Evolutionary conservation across 2,329 filamentous ascomycete genomes (phyloP).

Genomic region (Aspergillus neotritici): DNA sequence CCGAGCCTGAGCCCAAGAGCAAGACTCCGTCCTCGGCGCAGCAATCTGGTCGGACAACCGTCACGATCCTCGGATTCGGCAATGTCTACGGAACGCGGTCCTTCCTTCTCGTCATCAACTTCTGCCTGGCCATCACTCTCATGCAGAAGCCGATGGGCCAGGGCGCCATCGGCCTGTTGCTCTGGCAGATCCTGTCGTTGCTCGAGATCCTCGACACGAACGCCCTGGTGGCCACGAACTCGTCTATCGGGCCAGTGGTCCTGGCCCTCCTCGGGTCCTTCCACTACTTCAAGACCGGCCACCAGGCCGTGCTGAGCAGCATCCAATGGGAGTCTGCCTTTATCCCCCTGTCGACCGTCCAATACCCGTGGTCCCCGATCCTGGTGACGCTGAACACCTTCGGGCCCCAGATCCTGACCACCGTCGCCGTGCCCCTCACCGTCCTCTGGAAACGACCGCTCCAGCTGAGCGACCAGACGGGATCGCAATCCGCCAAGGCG

Average conservation of each 20-base stretch:
- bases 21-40: constrained; percentile 23
- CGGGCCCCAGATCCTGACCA: constrained; percentile 79
- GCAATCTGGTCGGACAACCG: constrained; percentile 40
- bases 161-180: constrained; percentile 71
- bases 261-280: constrained; percentile 86
- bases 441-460: constrained; percentile 86
- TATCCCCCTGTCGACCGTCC: constrained; percentile 73
- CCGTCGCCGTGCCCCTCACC: constrained; percentile 70
- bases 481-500: constrained; percentile 13
- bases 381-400: constrained; percentile 81
- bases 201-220: constrained; percentile 61
- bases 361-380: constrained; percentile 84
- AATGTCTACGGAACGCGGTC: constrained; percentile 92
- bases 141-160: constrained; percentile 93
- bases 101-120: constrained; percentile 73
- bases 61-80: constrained; percentile 83
- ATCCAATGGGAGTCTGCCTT: constrained; percentile 98
- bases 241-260: constrained; percentile 72
- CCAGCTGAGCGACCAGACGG: constrained; percentile 53
- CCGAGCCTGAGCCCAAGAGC: constrained; percentile 41
- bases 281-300: constrained; percentile 96
- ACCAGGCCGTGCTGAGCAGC: constrained; percentile 78
- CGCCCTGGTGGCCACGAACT: constrained; percentile 53
- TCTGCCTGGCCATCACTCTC: constrained; percentile 69
- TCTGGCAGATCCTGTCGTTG: constrained; percentile 82